Evolutionary conservation across 108 stramenopile species (phyloP).

Genomic region (Aurantiochytrium sp.): DNA sequence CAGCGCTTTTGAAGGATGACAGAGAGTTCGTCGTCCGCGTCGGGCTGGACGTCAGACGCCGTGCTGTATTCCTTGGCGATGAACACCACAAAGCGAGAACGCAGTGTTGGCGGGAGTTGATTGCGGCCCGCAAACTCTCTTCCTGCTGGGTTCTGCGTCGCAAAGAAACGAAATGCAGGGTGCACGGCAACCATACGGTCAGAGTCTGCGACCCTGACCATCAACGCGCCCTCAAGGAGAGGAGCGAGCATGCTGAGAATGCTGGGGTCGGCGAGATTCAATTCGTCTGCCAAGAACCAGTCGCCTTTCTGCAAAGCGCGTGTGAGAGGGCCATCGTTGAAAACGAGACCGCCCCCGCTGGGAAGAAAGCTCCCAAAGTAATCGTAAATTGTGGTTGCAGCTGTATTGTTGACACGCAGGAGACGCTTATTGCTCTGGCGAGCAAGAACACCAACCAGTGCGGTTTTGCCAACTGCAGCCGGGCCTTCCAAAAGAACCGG

Average conservation of each 20-base stretch:
- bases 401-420: slow-evolving; percentile 6
- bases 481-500: slow-evolving; percentile 14
- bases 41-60: neutral
- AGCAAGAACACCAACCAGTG: neutral
- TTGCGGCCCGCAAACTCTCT: neutral
- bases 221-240: neutral
- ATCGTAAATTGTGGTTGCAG: neutral
- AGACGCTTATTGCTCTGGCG: neutral
- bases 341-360: neutral
- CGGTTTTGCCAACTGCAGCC: slow-evolving; percentile 4
- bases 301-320: neutral
- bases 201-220: neutral
- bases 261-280: neutral
- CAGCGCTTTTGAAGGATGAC: neutral
- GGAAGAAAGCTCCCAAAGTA: slow-evolving; percentile 10
- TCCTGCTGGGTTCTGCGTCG: neutral
- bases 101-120: neutral
- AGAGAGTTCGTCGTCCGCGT: neutral
- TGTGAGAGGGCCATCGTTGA: slow-evolving; percentile 4
- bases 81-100: neutral
- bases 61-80: neutral
- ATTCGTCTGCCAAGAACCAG: slow-evolving; percentile 8
- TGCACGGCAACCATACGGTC: neutral
- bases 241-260: neutral
- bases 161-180: slow-evolving; percentile 14